These are phyloP conservation scores for Favolaschia claudopus DNA, from an alignment of 768 basidiomycete species.

Conservation along the genomic window DNA sequence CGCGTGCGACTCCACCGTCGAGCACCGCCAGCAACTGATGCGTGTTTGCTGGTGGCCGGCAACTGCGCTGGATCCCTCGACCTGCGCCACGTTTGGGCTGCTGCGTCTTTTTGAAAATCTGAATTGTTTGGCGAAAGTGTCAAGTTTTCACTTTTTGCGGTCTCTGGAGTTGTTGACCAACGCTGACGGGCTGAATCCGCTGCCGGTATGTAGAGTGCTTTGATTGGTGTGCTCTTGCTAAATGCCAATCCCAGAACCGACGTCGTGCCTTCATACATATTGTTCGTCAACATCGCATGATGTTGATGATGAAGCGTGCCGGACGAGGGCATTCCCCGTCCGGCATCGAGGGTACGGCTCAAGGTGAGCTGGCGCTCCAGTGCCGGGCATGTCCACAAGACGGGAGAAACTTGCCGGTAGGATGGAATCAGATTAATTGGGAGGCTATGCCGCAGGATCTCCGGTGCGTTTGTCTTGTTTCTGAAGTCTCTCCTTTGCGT, in stretches of 20 bases:
- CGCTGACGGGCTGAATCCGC: not conserved
- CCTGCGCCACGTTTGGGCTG: too few species aligned
- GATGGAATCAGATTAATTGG: slow-evolving; percentile 1
- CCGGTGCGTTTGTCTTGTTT: too few species aligned
- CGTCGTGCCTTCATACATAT: not conserved
- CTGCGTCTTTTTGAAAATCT: not conserved
- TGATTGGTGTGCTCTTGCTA: not conserved
- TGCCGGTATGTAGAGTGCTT: not conserved
- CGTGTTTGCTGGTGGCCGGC: too few species aligned
- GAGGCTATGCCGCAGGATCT: not conserved
- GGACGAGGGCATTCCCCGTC: not conserved
- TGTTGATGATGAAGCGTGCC: slow-evolving; percentile 7
- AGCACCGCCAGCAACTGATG: not conserved
- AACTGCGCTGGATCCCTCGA: too few species aligned
- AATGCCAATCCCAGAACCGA: not conserved
- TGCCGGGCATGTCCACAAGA: slow-evolving; percentile 16
- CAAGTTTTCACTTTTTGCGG: not conserved
- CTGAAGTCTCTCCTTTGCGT: too few species aligned
- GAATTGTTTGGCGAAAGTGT: not conserved
- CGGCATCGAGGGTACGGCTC: not conserved
- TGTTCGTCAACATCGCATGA: not conserved
- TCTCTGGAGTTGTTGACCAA: not conserved
- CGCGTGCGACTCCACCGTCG: not conserved
- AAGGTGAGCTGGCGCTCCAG: slow-evolving; percentile 2
- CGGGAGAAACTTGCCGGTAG: not conserved